Conservation (phyloP, 129 eudicot species). For the Ambrosia artemisiifolia region DNA sequence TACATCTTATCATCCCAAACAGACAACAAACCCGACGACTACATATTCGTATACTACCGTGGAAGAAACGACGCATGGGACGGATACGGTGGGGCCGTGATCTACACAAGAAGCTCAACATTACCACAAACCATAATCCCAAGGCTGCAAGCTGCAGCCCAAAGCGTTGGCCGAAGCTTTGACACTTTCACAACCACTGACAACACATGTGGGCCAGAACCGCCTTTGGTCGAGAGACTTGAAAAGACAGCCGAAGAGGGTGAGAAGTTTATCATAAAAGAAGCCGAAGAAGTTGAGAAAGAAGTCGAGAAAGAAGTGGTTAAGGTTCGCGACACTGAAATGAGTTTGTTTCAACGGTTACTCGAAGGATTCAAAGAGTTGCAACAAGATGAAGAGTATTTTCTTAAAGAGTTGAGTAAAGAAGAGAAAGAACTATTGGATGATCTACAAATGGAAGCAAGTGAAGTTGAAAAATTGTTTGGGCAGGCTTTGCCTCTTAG, state of each 20-base stretch:
- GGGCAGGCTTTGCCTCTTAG: constrained; percentile 69
- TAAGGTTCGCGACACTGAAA: constrained; percentile 61
- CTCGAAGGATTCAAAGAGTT: constrained; percentile 41
- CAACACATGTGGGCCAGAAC: constrained; percentile 91
- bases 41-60: constrained; percentile 80
- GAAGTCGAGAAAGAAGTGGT: constrained; percentile 72
- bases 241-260: constrained; percentile 78
- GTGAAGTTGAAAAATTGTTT: constrained; percentile 68
- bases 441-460: constrained; percentile 79
- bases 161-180: constrained; percentile 69
- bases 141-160: constrained; percentile 59
- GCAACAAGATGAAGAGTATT: constrained; percentile 44
- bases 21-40: constrained; percentile 77
- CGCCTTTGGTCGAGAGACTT: constrained; percentile 71
- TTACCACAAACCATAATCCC: constrained; percentile 79
- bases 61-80: constrained; percentile 98
- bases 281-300: constrained; percentile 48
- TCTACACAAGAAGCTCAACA: constrained; percentile 79
- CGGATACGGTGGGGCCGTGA: constrained; percentile 90
- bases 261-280: constrained; percentile 56
- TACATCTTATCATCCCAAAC: constrained; percentile 71
- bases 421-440: constrained; percentile 64
- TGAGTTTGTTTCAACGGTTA: constrained; percentile 57
- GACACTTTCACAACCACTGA: constrained; percentile 57
- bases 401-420: constrained; percentile 43